phyloP scores from a whole-genome alignment of 768 basidiomycete species.

The Serendipita vermifera region DNA sequence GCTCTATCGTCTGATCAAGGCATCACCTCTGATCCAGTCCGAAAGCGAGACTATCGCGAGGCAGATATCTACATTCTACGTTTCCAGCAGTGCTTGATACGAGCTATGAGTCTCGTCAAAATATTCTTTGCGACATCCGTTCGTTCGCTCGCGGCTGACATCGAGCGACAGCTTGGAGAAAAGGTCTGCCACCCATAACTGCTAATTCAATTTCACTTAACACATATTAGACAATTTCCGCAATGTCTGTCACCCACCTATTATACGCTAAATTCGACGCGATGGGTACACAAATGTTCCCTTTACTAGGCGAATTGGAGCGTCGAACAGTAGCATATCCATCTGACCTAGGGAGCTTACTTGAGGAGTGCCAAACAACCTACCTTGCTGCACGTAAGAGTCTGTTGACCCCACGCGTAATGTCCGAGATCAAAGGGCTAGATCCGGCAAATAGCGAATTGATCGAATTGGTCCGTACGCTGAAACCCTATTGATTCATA shows the following conservation, averaged over 20 bases:
- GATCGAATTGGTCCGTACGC: constrained; percentile 59
- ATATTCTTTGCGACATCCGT: constrained; percentile 90
- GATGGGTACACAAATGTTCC: constrained; percentile 55
- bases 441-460: constrained; percentile 71
- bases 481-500: neutral
- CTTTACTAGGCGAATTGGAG: constrained; percentile 77
- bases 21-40: neutral
- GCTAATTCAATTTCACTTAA: neutral
- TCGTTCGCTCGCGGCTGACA: constrained; percentile 62
- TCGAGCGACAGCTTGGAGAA: constrained; percentile 60
- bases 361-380: constrained; percentile 76
- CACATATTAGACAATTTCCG: neutral
- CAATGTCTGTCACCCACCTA: constrained; percentile 36
- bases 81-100: constrained; percentile 96
- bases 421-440: constrained; percentile 69
- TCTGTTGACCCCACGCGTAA: constrained; percentile 58
- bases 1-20: neutral
- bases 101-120: constrained; percentile 95
- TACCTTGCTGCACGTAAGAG: constrained; percentile 65
- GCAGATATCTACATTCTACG: constrained; percentile 89
- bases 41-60: constrained; percentile 78
- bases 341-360: constrained; percentile 66
- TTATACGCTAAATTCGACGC: constrained; percentile 80
- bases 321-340: constrained; percentile 61
- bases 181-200: constrained; percentile 34